A percentile compares a stretch with the other conserved stretches of the same genome.
Evolutionary conservation across 108 stramenopile species (phyloP).

Genomic region (Nannochloropsis granulata): DNA sequence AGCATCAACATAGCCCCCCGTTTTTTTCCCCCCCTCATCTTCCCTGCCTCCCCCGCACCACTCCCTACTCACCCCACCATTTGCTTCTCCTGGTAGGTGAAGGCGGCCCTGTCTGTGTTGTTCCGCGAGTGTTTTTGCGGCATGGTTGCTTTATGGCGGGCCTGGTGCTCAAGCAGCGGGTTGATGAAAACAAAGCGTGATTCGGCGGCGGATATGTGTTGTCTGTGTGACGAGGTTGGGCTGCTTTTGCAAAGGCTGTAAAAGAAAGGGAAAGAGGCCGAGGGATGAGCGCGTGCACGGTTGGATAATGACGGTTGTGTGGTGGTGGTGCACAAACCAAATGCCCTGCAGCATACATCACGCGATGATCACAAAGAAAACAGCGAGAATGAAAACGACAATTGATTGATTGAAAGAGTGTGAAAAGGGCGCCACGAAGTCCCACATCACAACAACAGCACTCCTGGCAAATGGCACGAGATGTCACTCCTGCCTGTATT

Average conservation of each 20-base stretch:
- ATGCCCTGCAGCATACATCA: too few relatives aligned
- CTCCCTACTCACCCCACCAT: background rate
- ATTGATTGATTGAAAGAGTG: too few relatives aligned
- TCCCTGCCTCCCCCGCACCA: background rate
- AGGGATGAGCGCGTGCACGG: background rate
- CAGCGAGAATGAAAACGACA: too few relatives aligned
- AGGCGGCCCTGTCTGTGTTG: slow-evolving; percentile 23
- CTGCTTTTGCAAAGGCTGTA: background rate
- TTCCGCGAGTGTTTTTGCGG: slow-evolving; percentile 37
- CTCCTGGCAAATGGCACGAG: too few relatives aligned
- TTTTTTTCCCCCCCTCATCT: too few relatives aligned
- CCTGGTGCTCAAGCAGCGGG: too few relatives aligned
- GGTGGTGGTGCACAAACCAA: background rate
- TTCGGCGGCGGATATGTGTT: slow-evolving; percentile 46
- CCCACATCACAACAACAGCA: too few relatives aligned
- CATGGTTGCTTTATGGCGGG: slow-evolving; percentile 7
- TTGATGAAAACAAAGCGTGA: slow-evolving; percentile 6
- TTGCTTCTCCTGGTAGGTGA: slow-evolving; percentile 31
- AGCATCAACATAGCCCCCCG: too few relatives aligned
- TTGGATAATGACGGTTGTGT: too few relatives aligned
- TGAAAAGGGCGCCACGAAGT: too few relatives aligned
- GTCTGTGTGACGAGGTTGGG: background rate
- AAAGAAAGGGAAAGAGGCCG: background rate
- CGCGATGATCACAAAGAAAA: too few relatives aligned
- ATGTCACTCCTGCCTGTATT: too few relatives aligned